These are phyloP conservation scores for Umbilicaria muhlenbergii DNA, from an alignment of 495 filamentous ascomycete species.

Conservation along the genomic window DNA sequence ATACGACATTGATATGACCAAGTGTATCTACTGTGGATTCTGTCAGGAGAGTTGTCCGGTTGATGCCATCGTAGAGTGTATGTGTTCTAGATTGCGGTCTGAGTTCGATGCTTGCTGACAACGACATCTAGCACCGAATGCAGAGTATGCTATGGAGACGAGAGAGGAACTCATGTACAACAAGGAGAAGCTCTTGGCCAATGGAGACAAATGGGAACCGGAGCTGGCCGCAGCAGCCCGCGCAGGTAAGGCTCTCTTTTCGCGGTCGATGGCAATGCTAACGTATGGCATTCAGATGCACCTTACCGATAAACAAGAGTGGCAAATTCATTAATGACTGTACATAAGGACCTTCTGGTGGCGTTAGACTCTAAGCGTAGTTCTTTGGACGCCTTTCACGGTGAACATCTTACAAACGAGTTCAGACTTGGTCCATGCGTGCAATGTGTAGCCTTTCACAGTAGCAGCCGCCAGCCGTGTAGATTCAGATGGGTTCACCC, in stretches of 20 bases:
- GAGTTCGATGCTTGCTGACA: slow-evolving; percentile 9
- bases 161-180: slow-evolving; percentile 96
- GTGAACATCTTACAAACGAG: no score
- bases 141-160: slow-evolving; percentile 95
- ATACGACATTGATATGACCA: slow-evolving; percentile 99
- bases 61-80: slow-evolving; percentile 89
- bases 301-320: slow-evolving; percentile 54
- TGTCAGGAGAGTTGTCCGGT: slow-evolving; percentile 99
- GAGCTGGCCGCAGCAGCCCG: slow-evolving; percentile 83
- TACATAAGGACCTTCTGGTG: no score
- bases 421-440: no score
- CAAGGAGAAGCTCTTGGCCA: slow-evolving; percentile 85
- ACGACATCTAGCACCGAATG: slow-evolving; percentile 52
- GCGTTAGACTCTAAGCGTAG: no score
- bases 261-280: no score
- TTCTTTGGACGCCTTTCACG: no score
- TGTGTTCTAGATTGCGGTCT: slow-evolving; percentile 9
- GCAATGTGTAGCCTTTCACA: no score
- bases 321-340: neutral
- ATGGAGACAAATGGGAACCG: slow-evolving; percentile 97
- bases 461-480: no score
- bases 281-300: slow-evolving; percentile 31
- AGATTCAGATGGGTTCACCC: no score
- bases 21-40: slow-evolving; percentile 99
- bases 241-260: slow-evolving; percentile 23